These are phyloP conservation scores for Carex sylvatica DNA, from an alignment of 202 grass and related monocot genomes.

Conservation along the genomic window DNA sequence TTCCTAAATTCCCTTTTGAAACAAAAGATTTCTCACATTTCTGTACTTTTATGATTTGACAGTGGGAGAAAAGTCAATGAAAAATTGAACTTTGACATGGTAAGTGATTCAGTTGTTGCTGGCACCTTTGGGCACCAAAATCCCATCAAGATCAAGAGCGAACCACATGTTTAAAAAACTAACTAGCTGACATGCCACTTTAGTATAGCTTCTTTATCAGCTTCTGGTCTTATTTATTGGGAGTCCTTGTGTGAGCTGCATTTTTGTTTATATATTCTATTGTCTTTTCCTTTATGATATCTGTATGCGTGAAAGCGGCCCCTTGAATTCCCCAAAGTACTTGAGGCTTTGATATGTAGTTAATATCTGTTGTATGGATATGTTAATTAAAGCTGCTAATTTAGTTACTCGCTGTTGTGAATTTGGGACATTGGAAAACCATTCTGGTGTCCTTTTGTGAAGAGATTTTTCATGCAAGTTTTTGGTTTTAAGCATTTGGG, in stretches of 20 bases:
- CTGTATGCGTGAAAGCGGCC: conserved; percentile 2
- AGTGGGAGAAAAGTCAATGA: conserved; percentile 63
- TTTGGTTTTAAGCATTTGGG: background rate
- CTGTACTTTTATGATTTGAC: background rate
- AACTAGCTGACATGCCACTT: conserved; percentile 21
- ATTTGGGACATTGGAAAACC: background rate
- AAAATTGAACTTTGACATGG: conserved; percentile 78
- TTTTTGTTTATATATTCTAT: background rate
- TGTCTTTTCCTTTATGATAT: background rate
- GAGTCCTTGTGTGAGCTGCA: conserved; percentile 19
- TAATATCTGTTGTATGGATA: conserved; percentile 8
- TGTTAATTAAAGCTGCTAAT: conserved; percentile 13
- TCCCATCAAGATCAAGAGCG: conserved; percentile 43
- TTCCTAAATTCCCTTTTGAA: background rate
- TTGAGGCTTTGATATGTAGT: background rate
- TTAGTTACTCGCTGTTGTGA: background rate
- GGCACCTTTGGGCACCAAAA: conserved; percentile 55
- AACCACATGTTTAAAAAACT: conserved; percentile 41
- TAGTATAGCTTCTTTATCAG: background rate
- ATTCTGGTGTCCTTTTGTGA: background rate
- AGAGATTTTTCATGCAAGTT: background rate
- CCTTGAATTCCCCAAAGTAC: conserved; percentile 9
- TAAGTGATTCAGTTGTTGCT: conserved; percentile 73
- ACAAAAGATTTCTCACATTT: background rate
- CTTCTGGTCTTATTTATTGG: conserved; percentile 19